phyloP scores from a whole-genome alignment of 176 grass and related monocot species.

The Zea mays region DNA sequence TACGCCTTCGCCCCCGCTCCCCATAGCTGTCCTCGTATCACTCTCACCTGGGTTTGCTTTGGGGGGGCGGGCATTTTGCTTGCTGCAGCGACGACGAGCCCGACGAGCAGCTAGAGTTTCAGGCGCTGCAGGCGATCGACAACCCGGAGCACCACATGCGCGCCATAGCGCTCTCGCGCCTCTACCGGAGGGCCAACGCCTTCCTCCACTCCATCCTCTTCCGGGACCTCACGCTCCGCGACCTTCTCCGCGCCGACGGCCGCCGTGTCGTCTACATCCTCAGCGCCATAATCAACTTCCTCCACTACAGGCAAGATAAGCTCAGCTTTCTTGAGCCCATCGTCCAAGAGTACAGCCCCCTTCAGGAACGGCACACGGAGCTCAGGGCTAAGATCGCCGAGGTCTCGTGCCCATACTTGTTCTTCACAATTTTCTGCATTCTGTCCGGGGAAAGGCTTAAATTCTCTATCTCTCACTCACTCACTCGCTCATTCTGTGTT shows the following conservation, averaged over 20 bases:
- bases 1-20: background rate
- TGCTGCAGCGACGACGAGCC: constrained; percentile 46
- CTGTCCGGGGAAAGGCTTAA: constrained; percentile 3
- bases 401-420: constrained; percentile 13
- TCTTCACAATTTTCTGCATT: background rate
- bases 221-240: constrained; percentile 45
- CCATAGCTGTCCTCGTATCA: too few relatives aligned
- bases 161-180: constrained; percentile 21
- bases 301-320: constrained; percentile 70
- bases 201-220: constrained; percentile 66
- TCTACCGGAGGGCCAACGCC: constrained; percentile 37
- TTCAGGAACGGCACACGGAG: constrained; percentile 17
- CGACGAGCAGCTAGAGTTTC: constrained; percentile 65
- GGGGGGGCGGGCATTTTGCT: background rate
- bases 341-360: constrained; percentile 24
- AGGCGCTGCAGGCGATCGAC: constrained; percentile 48
- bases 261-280: constrained; percentile 48
- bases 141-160: constrained; percentile 59
- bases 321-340: constrained; percentile 47
- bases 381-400: constrained; percentile 52
- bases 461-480: background rate
- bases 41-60: background rate
- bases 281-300: constrained; percentile 75
- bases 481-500: background rate
- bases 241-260: constrained; percentile 55